Conservation (phyloP, 2,329 filamentous ascomycete genomes). For the Diaporthe capsici region DNA sequence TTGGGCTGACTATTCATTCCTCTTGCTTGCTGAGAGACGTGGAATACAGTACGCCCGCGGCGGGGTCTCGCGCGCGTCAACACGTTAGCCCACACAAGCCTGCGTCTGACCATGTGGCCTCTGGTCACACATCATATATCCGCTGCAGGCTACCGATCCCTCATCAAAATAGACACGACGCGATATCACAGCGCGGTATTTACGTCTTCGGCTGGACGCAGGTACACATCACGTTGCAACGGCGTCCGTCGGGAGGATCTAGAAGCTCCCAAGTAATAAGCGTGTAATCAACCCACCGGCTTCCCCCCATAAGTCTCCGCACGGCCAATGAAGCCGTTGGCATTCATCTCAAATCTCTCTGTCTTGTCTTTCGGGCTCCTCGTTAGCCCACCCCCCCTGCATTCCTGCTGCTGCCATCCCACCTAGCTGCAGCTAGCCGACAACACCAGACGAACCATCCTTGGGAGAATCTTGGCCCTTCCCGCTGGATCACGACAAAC, state of each 20-base stretch:
- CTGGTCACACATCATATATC: constrained; percentile 13
- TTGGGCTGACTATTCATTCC: neutral
- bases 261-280: neutral
- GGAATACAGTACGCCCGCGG: neutral
- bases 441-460: constrained; percentile 30
- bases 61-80: constrained; percentile 1
- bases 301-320: constrained; percentile 3
- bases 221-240: constrained; percentile 20
- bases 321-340: constrained; percentile 16
- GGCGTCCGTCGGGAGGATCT: neutral
- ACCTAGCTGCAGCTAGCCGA: constrained; percentile 17
- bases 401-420: constrained; percentile 23
- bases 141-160: constrained; percentile 20
- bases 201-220: constrained; percentile 28
- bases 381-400: neutral
- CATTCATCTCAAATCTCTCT: constrained; percentile 22
- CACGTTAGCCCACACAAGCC: constrained; percentile 8
- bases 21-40: neutral
- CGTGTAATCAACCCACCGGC: constrained; percentile 9
- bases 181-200: neutral
- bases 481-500: neutral
- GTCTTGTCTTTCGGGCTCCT: neutral
- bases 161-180: constrained; percentile 4
- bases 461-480: constrained; percentile 18
- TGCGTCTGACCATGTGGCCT: constrained; percentile 16